Evolutionary conservation across 2,329 filamentous ascomycete species (phyloP).

Genomic region (Ceratocystis albifundus): DNA sequence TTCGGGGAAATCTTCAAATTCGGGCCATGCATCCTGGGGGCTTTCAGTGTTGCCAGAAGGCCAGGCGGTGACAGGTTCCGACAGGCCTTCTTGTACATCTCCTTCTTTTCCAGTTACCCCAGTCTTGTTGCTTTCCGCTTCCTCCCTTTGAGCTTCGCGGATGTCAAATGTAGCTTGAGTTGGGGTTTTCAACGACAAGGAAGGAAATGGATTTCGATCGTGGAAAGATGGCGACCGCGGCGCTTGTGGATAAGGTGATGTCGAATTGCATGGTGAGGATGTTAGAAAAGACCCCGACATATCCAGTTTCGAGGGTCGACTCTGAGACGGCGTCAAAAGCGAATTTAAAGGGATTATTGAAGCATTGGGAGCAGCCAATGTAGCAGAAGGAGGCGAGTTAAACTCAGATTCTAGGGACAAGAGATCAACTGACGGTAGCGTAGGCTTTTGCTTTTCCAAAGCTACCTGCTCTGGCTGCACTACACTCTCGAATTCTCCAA

Average conservation of each 20-base stretch:
- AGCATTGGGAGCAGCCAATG: background rate
- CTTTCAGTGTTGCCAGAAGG: conserved; percentile 30
- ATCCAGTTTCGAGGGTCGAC: conserved; percentile 8
- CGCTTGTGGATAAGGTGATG: conserved; percentile 36
- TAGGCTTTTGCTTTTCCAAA: background rate
- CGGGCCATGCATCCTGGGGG: conserved; percentile 38
- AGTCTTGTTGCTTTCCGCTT: conserved; percentile 26
- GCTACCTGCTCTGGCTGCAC: conserved; percentile 8
- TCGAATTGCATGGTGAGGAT: conserved; percentile 2
- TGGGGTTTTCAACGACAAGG: conserved; percentile 38
- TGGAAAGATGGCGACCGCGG: conserved; percentile 44
- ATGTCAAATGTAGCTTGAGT: conserved; percentile 29
- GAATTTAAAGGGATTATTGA: background rate
- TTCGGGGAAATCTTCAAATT: conserved; percentile 38
- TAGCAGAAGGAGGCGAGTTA: background rate
- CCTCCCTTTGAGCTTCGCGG: background rate
- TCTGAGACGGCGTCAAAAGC: conserved; percentile 24
- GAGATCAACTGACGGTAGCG: conserved; percentile 33
- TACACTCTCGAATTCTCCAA: conserved; percentile 36
- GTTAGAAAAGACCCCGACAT: background rate
- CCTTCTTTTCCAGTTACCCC: conserved; percentile 29
- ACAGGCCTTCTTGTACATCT: background rate
- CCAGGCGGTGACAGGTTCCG: conserved; percentile 36
- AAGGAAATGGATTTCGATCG: conserved; percentile 42
- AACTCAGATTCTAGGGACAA: conserved; percentile 30